Percentiles rank a stretch among this genome's conserved stretches.
Conservation (phyloP, 2,329 filamentous ascomycete species). For the Fusarium irregulare region DNA sequence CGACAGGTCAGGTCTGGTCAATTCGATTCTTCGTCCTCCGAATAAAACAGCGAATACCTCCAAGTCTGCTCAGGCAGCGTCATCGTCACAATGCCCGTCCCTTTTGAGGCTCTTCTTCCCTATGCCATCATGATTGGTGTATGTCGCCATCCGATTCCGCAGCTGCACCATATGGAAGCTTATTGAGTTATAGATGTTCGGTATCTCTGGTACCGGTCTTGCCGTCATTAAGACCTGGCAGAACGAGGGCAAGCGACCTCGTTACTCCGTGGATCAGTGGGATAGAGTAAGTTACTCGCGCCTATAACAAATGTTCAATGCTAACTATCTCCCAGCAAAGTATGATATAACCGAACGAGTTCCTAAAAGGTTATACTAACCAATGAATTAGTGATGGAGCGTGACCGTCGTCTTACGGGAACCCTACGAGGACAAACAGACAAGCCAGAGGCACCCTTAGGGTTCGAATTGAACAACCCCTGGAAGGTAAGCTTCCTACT, state of each 20-base stretch:
- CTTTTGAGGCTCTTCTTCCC: constrained; percentile 72
- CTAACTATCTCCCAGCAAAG: constrained; percentile 64
- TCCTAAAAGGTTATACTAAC: constrained; percentile 4
- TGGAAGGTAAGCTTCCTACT: constrained; percentile 66
- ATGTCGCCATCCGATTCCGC: constrained; percentile 48
- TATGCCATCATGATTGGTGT: constrained; percentile 73
- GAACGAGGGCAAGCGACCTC: constrained; percentile 70
- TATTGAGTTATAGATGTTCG: constrained; percentile 67
- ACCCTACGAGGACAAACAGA: constrained; percentile 68
- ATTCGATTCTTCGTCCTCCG: constrained; percentile 34
- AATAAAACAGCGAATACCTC: constrained; percentile 16
- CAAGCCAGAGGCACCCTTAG: constrained; percentile 64
- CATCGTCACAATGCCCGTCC: constrained; percentile 65
- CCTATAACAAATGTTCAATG: constrained; percentile 1
- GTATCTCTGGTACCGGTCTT: constrained; percentile 67
- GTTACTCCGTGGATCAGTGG: constrained; percentile 72
- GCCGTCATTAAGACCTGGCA: constrained; percentile 67
- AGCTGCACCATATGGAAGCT: constrained; percentile 32
- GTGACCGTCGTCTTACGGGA: constrained; percentile 71
- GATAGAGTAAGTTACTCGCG: constrained; percentile 62
- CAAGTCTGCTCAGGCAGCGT: constrained; percentile 50
- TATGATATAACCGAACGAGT: constrained; percentile 48
- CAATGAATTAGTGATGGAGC: constrained; percentile 69
- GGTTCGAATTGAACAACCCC: constrained; percentile 72
- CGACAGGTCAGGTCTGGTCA: constrained; percentile 40